Conservation (phyloP, 495 filamentous ascomycete species). For the Coniosporium apollinis region DNA sequence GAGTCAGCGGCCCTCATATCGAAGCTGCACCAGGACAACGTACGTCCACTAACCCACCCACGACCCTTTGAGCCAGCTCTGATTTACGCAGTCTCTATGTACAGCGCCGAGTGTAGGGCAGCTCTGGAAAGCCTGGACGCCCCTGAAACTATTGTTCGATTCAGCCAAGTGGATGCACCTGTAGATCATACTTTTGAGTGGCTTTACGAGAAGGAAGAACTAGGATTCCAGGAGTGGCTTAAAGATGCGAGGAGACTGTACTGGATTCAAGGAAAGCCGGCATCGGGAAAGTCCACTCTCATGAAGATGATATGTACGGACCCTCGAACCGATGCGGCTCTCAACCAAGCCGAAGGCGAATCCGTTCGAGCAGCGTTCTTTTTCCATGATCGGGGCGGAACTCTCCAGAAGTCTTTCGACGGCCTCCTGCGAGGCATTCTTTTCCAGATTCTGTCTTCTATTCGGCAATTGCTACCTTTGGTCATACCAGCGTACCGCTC, state of each 20-base stretch:
- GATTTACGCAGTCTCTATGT: no score
- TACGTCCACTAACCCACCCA: no score
- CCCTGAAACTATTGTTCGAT: no score
- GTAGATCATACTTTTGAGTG: no score
- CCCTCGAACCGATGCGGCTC: constrained; percentile 1
- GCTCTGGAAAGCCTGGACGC: no score
- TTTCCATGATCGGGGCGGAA: constrained; percentile 9
- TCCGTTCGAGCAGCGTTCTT: constrained; percentile 4
- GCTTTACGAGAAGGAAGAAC: no score
- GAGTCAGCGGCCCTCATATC: no score
- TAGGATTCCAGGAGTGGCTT: no score
- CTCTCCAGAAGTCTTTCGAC: constrained; percentile 9
- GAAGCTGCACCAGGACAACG: no score
- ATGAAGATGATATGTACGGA: constrained; percentile 9
- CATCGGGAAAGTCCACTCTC: constrained; percentile 10
- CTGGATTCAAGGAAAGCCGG: constrained; percentile 11
- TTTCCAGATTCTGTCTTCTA: not conserved
- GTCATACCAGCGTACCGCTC: not conserved
- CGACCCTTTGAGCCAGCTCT: no score
- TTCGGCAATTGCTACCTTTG: not conserved
- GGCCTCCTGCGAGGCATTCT: constrained; percentile 7
- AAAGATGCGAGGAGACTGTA: constrained; percentile 2
- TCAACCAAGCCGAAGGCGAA: not conserved
- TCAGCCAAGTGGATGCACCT: no score
- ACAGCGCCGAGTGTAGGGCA: no score